Evolutionary conservation across 805 yeast species (phyloP), one percentile per base, ranked within the genome.

Genomic region (Metschnikowia orientalis): DNA sequence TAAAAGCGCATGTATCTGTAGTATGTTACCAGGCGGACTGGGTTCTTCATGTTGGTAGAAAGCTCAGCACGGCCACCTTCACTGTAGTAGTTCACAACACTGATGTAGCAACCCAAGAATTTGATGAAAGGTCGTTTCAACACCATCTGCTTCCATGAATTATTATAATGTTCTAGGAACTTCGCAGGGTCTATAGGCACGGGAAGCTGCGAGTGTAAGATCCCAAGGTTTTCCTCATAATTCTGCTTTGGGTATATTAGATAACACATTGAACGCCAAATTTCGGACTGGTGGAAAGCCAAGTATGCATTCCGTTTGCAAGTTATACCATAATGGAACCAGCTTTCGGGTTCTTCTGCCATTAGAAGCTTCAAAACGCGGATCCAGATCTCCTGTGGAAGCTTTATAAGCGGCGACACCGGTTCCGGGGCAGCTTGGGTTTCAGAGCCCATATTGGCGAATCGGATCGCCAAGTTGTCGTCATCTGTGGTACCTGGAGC

Each of bases 1-100:
- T 71, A 83, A 50, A 90, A 88, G 41, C 97, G 67, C 21, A 81
- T 58, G 55, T 88, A 92, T 42, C 98, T 64, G 53, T 86, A 90
- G 52, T 90, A 90, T 0, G 96, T 85, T 24, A 90, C 83, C 53
- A 87, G 77, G 45, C 85, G 77, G 13, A 84, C 75, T 2, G 96
- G 96, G 40, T 77, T 76, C 26, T 70, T 57, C 81, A 92, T 77
- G 5, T 83, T 70, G 18, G 67, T 65, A 1, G 84, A 74, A 27
- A 79, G 73, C 43, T 76, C 84, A 6, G 77, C 71, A 32, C 79
- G 70, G 2, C 84, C 81, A 22, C 97, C 97, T 49, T 84, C 87
- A 34, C 95, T 72, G 45, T 82, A 74, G 57, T 88, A 89, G 40
- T 83, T 83, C 32, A 89, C 84, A 12, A 80, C 83, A 47, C 95